Conservation (phyloP, 129 eudicot species). For the Logfia minima region DNA sequence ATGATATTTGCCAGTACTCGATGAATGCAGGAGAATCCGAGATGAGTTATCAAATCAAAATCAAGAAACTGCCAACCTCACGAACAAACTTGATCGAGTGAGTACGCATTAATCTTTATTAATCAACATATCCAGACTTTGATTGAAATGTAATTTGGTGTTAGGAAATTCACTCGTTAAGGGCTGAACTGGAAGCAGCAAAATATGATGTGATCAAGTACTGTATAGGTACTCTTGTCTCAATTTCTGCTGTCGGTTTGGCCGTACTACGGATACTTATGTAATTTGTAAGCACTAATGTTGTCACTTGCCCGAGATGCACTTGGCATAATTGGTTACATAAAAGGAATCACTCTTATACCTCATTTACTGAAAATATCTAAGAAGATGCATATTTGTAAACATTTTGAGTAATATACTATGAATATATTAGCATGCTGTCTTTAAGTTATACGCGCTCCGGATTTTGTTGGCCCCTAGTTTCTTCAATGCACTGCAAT, state of each 20-base stretch:
- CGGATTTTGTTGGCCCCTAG: too few relatives aligned
- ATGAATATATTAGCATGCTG: too few relatives aligned
- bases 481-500: too few relatives aligned
- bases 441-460: too few relatives aligned
- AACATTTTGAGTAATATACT: too few relatives aligned
- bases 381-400: too few relatives aligned
- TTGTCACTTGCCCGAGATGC: too few relatives aligned
- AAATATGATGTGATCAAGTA: slow-evolving; percentile 93
- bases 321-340: too few relatives aligned
- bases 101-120: slow-evolving; percentile 28
- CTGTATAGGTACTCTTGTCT: slow-evolving; percentile 90
- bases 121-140: background rate
- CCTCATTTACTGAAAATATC: too few relatives aligned
- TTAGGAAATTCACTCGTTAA: slow-evolving; percentile 82
- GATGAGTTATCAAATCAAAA: slow-evolving; percentile 83
- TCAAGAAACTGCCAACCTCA: slow-evolving; percentile 84
- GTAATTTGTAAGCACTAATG: slow-evolving; percentile 24
- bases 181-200: slow-evolving; percentile 90
- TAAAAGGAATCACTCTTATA: too few relatives aligned
- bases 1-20: too few relatives aligned
- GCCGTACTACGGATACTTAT: slow-evolving; percentile 79
- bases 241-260: slow-evolving; percentile 89
- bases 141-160: too few relatives aligned
- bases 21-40: slow-evolving; percentile 78
- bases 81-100: slow-evolving; percentile 90